Percentiles rank a stretch among this genome's conserved stretches.
These are phyloP conservation scores for Penicillium expansum DNA, from an alignment of 2,329 filamentous ascomycete genomes.

Conservation along the genomic window DNA sequence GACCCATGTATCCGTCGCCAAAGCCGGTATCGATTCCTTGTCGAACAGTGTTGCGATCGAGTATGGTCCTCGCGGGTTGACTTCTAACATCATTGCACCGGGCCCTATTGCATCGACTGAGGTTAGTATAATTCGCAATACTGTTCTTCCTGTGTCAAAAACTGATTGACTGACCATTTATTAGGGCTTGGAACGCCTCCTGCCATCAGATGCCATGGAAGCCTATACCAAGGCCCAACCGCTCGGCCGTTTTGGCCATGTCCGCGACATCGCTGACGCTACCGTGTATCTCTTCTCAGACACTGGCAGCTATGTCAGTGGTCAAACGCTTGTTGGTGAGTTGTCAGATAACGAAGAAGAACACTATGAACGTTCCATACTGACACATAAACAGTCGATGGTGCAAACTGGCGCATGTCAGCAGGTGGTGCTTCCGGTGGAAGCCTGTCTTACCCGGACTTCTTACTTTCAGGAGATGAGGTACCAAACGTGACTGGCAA, in stretches of 20 bases:
- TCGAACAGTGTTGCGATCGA: constrained; percentile 78
- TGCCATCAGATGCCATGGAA: constrained; percentile 52
- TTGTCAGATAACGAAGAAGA: constrained; percentile 2
- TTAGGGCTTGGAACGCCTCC: constrained; percentile 63
- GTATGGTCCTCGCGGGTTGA: constrained; percentile 82
- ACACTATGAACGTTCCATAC: neutral
- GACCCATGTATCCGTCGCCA: constrained; percentile 85
- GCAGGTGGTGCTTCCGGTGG: constrained; percentile 31
- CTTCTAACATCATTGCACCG: constrained; percentile 83
- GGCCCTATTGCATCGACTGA: constrained; percentile 85
- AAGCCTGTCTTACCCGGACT: constrained; percentile 56
- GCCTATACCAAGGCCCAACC: constrained; percentile 59
- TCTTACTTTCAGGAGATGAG: constrained; percentile 53
- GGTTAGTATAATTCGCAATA: constrained; percentile 20
- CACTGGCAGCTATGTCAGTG: constrained; percentile 81
- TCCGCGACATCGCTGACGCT: constrained; percentile 88
- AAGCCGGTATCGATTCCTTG: constrained; percentile 85
- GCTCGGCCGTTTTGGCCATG: constrained; percentile 69
- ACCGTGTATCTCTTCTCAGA: constrained; percentile 88
- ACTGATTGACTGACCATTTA: neutral
- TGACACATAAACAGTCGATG: constrained; percentile 34
- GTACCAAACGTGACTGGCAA: constrained; percentile 59
- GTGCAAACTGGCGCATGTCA: constrained; percentile 42
- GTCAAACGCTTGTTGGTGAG: constrained; percentile 67
- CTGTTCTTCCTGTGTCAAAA: neutral